Evolutionary conservation across 2,329 filamentous ascomycete species (phyloP).

Genomic region (Cladophialophora carrionii): DNA sequence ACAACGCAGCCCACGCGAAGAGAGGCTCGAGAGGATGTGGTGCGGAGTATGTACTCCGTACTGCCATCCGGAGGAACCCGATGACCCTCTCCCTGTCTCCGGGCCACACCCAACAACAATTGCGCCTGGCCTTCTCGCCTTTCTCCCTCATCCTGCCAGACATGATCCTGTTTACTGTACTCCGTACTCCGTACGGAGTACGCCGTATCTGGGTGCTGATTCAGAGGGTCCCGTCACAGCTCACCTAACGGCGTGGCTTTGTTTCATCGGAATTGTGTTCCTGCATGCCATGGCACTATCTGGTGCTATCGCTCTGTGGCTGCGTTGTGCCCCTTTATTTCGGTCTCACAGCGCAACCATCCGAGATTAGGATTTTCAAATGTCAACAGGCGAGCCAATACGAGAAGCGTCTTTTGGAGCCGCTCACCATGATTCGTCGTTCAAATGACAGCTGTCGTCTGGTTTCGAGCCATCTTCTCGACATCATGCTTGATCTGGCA

Average conservation of each 20-base stretch:
- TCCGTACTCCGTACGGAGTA: too few relatives aligned
- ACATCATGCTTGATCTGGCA: background rate
- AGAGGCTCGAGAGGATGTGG: too few relatives aligned
- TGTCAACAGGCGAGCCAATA: conserved; percentile 26
- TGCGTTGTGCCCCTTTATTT: conserved; percentile 16
- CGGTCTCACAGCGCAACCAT: background rate
- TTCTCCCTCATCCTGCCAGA: too few relatives aligned
- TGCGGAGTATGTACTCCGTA: too few relatives aligned
- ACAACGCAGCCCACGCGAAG: background rate
- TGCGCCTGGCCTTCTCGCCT: background rate
- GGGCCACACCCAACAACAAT: background rate
- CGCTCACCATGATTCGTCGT: conserved; percentile 13
- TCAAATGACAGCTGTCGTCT: conserved; percentile 19
- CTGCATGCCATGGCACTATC: conserved; percentile 10
- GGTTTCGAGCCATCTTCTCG: conserved; percentile 4
- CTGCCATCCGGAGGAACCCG: too few relatives aligned
- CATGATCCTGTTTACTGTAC: too few relatives aligned
- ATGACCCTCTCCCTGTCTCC: background rate
- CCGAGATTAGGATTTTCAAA: conserved; percentile 24
- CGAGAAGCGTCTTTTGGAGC: background rate
- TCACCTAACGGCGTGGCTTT: background rate
- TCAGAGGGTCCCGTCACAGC: background rate
- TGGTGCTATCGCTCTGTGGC: conserved; percentile 20
- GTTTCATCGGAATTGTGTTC: conserved; percentile 7
- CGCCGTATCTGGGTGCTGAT: too few relatives aligned